phyloP scores from a whole-genome alignment of 768 basidiomycete genomes.

The Naganishia randhawae region DNA sequence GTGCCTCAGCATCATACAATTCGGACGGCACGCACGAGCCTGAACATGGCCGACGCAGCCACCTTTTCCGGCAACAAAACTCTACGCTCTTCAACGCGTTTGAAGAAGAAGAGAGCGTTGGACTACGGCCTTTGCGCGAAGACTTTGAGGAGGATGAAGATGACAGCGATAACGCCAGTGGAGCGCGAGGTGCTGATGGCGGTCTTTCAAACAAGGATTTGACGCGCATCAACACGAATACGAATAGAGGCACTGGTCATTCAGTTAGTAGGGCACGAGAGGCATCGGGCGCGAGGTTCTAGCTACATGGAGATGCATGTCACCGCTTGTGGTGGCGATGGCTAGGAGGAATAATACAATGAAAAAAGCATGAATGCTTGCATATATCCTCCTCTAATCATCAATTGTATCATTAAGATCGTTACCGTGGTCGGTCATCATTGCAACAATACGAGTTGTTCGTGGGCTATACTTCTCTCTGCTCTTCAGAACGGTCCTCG shows the following conservation, averaged over 20 bases:
- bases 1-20: slow-evolving; percentile 35
- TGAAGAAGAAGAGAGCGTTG: slow-evolving; percentile 59
- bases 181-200: not conserved
- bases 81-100: slow-evolving; percentile 72
- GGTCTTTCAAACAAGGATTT: slow-evolving; percentile 13
- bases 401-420: slow-evolving; percentile 20
- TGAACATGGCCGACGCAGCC: slow-evolving; percentile 64
- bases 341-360: not conserved
- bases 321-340: not conserved
- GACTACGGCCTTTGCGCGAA: slow-evolving; percentile 64
- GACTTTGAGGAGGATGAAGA: slow-evolving; percentile 55
- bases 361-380: slow-evolving; percentile 12
- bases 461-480: not conserved
- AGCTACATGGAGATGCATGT: not conserved
- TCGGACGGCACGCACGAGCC: slow-evolving; percentile 51
- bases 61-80: slow-evolving; percentile 64
- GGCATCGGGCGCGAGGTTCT: slow-evolving; percentile 9
- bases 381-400: slow-evolving; percentile 3
- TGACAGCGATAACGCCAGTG: slow-evolving; percentile 55
- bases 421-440: slow-evolving; percentile 14
- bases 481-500: not conserved
- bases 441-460: not conserved
- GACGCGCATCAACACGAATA: slow-evolving; percentile 24
- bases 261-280: slow-evolving; percentile 7
- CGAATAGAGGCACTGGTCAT: slow-evolving; percentile 2